phyloP scores from a whole-genome alignment of 2,329 filamentous ascomycete genomes.

The Dryadomyces quercivorus region DNA sequence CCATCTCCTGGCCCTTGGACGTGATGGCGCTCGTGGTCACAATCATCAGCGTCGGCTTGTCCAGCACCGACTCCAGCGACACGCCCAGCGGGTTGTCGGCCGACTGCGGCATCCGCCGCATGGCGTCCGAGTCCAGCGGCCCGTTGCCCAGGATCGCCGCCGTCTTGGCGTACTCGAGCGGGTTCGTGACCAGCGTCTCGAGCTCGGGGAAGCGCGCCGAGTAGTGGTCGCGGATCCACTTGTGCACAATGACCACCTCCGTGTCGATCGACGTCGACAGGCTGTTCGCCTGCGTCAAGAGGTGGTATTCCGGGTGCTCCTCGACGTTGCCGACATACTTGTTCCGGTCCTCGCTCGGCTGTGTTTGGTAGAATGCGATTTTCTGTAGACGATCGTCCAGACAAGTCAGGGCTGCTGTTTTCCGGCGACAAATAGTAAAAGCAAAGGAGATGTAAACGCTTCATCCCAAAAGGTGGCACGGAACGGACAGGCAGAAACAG shows the following conservation, averaged over 20 bases:
- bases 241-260: constrained; percentile 87
- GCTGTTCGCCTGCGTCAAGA: constrained; percentile 78
- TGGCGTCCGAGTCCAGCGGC: constrained; percentile 67
- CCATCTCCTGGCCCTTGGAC: constrained; percentile 69
- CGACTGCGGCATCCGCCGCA: constrained; percentile 66
- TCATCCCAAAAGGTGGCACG: constrained; percentile 15
- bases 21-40: constrained; percentile 91
- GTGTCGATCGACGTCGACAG: constrained; percentile 87
- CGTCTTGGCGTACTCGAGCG: constrained; percentile 89
- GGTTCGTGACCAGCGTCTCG: constrained; percentile 78
- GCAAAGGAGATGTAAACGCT: constrained; percentile 49
- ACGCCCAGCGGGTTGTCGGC: constrained; percentile 66
- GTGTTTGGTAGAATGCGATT: constrained; percentile 64
- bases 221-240: constrained; percentile 93
- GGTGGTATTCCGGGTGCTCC: constrained; percentile 82
- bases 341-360: constrained; percentile 49
- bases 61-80: constrained; percentile 68
- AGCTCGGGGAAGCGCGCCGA: constrained; percentile 87
- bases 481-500: constrained; percentile 12
- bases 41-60: constrained; percentile 86
- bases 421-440: constrained; percentile 17
- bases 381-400: constrained; percentile 49
- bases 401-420: constrained; percentile 54
- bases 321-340: constrained; percentile 71
- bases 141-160: constrained; percentile 89